Conservation (phyloP, 441 rosid genomes). For the Sinapis alba region DNA sequence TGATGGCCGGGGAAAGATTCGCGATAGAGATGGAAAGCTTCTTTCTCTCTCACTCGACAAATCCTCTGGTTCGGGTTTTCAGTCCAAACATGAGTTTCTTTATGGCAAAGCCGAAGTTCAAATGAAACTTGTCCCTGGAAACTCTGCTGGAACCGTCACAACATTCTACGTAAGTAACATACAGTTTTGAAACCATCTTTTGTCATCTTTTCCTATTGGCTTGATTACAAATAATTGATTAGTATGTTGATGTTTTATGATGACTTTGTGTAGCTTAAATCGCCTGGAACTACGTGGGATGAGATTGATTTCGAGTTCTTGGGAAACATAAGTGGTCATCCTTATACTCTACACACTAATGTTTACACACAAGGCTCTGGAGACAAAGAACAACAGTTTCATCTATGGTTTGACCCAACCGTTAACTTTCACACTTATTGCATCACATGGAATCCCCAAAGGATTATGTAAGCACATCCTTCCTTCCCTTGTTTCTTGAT, state of each 20-base stretch:
- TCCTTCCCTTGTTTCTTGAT: neutral
- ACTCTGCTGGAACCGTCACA: conserved; percentile 72
- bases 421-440: conserved; percentile 64
- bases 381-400: conserved; percentile 67
- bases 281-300: conserved; percentile 52
- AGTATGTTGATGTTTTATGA: neutral
- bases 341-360: conserved; percentile 69
- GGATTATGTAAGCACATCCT: conserved; percentile 55
- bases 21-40: conserved; percentile 6
- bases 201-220: neutral
- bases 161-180: conserved; percentile 54
- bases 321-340: conserved; percentile 64
- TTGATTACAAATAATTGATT: neutral
- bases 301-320: conserved; percentile 68
- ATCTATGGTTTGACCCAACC: conserved; percentile 74
- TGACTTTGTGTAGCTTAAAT: conserved; percentile 43
- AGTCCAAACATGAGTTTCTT: conserved; percentile 50
- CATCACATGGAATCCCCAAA: conserved; percentile 61
- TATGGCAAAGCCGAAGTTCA: conserved; percentile 58
- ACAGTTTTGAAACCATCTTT: neutral
- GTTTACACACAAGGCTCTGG: conserved; percentile 64
- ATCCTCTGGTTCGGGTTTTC: conserved; percentile 62
- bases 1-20: conserved; percentile 29
- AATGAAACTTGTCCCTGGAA: conserved; percentile 58
- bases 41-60: conserved; percentile 47